Conservation (phyloP, 768 basidiomycete genomes). For the Pisolithus tinctorius region DNA sequence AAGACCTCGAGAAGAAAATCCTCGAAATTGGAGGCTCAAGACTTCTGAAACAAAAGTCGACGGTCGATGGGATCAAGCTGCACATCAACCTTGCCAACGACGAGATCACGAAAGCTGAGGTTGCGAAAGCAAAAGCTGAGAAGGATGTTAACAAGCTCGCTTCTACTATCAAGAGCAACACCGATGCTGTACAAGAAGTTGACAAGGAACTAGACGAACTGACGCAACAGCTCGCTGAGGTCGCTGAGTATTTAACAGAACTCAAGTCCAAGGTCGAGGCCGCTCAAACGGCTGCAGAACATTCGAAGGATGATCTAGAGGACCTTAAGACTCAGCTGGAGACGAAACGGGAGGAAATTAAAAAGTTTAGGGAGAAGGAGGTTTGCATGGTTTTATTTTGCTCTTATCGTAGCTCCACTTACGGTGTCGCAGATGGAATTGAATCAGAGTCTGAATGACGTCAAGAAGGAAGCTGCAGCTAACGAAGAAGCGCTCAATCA, state of each 20-base stretch:
- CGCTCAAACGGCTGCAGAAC: slow-evolving; percentile 68
- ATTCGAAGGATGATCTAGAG: slow-evolving; percentile 77
- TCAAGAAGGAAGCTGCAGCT: slow-evolving; percentile 49
- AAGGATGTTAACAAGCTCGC: slow-evolving; percentile 72
- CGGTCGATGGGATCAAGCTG: slow-evolving; percentile 79
- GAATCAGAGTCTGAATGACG: slow-evolving; percentile 64
- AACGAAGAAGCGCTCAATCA: slow-evolving; percentile 54
- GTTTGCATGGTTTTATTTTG: slow-evolving; percentile 36
- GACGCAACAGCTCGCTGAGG: slow-evolving; percentile 51
- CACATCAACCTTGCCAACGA: slow-evolving; percentile 83
- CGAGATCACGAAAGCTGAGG: slow-evolving; percentile 92
- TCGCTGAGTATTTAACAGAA: slow-evolving; percentile 50
- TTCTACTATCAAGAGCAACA: slow-evolving; percentile 49
- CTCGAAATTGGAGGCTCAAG: slow-evolving; percentile 89
- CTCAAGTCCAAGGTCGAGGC: slow-evolving; percentile 65
- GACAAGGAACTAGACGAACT: slow-evolving; percentile 61
- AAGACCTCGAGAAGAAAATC: slow-evolving; percentile 84
- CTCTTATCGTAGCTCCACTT: background rate
- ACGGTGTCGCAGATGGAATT: slow-evolving; percentile 61
- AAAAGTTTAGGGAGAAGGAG: slow-evolving; percentile 80
- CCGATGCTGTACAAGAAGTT: slow-evolving; percentile 49
- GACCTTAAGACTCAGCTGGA: slow-evolving; percentile 71
- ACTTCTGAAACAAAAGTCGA: slow-evolving; percentile 83
- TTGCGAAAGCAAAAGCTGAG: slow-evolving; percentile 78
- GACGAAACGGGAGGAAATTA: slow-evolving; percentile 65